These are phyloP conservation scores for Naumovozyma castellii DNA, from an alignment of 805 yeast species.

Conservation along the genomic window DNA sequence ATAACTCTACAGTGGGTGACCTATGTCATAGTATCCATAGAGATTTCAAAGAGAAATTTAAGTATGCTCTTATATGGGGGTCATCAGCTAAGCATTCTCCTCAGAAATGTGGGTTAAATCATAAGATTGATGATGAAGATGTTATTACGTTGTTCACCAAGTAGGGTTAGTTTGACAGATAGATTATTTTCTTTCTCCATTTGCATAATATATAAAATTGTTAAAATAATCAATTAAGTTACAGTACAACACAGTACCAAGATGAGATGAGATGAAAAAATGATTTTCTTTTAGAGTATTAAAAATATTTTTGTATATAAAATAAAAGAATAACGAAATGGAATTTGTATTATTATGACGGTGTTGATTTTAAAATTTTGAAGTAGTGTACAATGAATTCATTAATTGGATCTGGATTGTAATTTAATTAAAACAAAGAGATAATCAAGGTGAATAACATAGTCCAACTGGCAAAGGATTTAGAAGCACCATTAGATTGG, in stretches of 20 bases:
- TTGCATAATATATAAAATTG: no score
- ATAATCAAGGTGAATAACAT: background rate
- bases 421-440: background rate
- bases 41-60: conserved; percentile 84
- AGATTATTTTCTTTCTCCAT: no score
- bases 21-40: conserved; percentile 89
- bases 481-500: background rate
- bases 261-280: no score
- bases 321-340: background rate
- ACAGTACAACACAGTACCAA: no score
- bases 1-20: conserved; percentile 66
- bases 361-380: background rate
- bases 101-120: conserved; percentile 87
- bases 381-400: no score
- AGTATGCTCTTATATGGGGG: conserved; percentile 96
- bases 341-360: background rate
- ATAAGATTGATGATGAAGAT: conserved; percentile 82
- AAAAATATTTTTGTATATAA: no score
- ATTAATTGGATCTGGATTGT: no score
- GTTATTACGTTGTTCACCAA: conserved; percentile 87
- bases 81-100: conserved; percentile 91
- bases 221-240: no score
- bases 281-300: no score
- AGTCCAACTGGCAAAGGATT: background rate
- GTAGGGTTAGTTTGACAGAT: no score